Percentiles rank a stretch among this genome's conserved stretches.
Evolutionary conservation across 306 rosid genomes (phyloP).

Genomic region (Trichosanthes cucumerina): DNA sequence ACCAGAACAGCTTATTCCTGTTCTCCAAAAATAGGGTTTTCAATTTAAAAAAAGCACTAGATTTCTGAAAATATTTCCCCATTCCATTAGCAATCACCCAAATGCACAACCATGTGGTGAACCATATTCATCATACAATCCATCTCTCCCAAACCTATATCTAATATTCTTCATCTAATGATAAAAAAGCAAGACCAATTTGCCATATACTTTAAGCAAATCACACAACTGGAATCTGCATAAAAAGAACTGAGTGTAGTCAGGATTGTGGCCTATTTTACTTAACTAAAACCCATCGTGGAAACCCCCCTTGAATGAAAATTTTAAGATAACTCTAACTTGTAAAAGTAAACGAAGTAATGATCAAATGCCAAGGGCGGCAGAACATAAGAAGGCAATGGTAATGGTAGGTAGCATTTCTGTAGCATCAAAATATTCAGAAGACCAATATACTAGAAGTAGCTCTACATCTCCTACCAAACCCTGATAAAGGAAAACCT

Average conservation of each 20-base stretch:
- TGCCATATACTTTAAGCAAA: background rate
- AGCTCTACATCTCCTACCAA: background rate
- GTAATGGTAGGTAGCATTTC: background rate
- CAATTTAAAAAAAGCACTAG: background rate
- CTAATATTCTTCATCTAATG: background rate
- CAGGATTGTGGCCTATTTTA: background rate
- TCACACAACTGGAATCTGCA: background rate
- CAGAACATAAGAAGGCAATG: background rate
- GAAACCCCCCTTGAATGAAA: background rate
- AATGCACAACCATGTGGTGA: background rate
- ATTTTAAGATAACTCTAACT: background rate
- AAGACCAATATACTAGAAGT: background rate
- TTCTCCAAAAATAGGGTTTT: background rate
- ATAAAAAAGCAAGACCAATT: background rate
- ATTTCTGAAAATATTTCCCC: background rate
- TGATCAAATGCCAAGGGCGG: background rate
- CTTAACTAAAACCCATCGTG: background rate
- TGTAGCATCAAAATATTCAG: background rate
- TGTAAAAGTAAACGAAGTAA: background rate
- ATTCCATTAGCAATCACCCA: background rate
- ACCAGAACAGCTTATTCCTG: background rate
- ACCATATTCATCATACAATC: background rate
- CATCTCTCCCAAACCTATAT: background rate
- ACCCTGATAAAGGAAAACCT: background rate
- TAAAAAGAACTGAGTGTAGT: background rate